Conservation (phyloP, 805 yeast species). For the Kazachstania bromeliacearum region DNA sequence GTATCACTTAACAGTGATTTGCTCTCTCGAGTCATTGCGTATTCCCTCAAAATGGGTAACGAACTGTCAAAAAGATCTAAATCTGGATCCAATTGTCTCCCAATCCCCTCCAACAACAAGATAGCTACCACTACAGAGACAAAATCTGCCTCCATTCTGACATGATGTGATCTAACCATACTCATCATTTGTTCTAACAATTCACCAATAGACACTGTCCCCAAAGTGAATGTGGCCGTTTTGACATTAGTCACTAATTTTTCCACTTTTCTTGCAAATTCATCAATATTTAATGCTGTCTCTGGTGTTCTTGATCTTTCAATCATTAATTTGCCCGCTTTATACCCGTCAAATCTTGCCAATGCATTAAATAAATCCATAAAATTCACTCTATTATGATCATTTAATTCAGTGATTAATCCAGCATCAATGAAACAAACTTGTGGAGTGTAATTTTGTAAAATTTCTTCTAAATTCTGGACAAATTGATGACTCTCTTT, state of each 20-base stretch:
- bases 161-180: slow-evolving; percentile 93
- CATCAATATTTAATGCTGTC: slow-evolving; percentile 73
- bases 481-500: slow-evolving; percentile 32
- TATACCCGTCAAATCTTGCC: slow-evolving; percentile 86
- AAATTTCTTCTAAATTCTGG: slow-evolving; percentile 40
- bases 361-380: slow-evolving; percentile 81
- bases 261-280: slow-evolving; percentile 83
- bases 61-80: slow-evolving; percentile 91
- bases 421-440: slow-evolving; percentile 91
- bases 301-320: slow-evolving; percentile 93
- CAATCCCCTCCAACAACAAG: slow-evolving; percentile 84
- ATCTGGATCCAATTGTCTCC: slow-evolving; percentile 87
- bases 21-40: slow-evolving; percentile 60
- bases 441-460: slow-evolving; percentile 70
- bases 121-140: slow-evolving; percentile 93
- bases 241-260: slow-evolving; percentile 72
- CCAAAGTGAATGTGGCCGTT: slow-evolving; percentile 82
- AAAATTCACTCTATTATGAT: slow-evolving; percentile 69
- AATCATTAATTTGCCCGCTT: slow-evolving; percentile 91
- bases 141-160: slow-evolving; percentile 95
- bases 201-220: slow-evolving; percentile 87
- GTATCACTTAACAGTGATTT: slow-evolving; percentile 41
- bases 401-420: slow-evolving; percentile 79
- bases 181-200: slow-evolving; percentile 73
- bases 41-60: slow-evolving; percentile 73